Evolutionary conservation across 768 basidiomycete genomes (phyloP).

Genomic region (Suillus bovinus): DNA sequence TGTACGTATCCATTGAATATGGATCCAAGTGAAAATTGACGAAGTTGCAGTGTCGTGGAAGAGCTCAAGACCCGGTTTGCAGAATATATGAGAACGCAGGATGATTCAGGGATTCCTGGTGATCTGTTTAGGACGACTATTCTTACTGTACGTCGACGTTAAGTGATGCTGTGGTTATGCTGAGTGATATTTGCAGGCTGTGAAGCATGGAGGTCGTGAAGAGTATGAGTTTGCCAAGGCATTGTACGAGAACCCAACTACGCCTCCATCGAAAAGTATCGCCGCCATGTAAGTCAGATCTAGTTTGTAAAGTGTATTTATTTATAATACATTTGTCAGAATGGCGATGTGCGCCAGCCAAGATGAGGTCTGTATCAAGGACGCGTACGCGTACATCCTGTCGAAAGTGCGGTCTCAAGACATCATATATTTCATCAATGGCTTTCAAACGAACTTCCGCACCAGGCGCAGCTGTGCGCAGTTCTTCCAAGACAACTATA

Average conservation of each 20-base stretch:
- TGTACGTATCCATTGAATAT: constrained; percentile 24
- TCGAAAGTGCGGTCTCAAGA: constrained; percentile 60
- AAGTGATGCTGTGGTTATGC: neutral
- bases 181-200: constrained; percentile 45
- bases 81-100: constrained; percentile 66
- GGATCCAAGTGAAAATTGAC: neutral
- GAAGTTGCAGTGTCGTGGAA: constrained; percentile 58
- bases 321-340: constrained; percentile 7
- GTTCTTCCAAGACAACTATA: constrained; percentile 73
- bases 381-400: constrained; percentile 63
- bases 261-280: constrained; percentile 64
- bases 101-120: constrained; percentile 76
- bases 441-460: constrained; percentile 54
- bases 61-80: constrained; percentile 74
- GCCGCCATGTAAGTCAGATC: constrained; percentile 59
- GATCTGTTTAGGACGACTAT: constrained; percentile 69
- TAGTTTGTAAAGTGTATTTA: neutral
- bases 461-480: constrained; percentile 53
- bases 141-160: constrained; percentile 42
- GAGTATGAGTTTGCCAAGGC: constrained; percentile 76
- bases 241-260: constrained; percentile 71
- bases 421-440: constrained; percentile 61
- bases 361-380: constrained; percentile 55
- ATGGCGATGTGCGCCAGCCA: constrained; percentile 61
- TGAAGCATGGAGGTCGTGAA: constrained; percentile 66